Percentiles rank a stretch among this genome's conserved stretches.
These are phyloP conservation scores for Endoconidiophora laricicola DNA, from an alignment of 2,329 filamentous ascomycete species.

Conservation along the genomic window DNA sequence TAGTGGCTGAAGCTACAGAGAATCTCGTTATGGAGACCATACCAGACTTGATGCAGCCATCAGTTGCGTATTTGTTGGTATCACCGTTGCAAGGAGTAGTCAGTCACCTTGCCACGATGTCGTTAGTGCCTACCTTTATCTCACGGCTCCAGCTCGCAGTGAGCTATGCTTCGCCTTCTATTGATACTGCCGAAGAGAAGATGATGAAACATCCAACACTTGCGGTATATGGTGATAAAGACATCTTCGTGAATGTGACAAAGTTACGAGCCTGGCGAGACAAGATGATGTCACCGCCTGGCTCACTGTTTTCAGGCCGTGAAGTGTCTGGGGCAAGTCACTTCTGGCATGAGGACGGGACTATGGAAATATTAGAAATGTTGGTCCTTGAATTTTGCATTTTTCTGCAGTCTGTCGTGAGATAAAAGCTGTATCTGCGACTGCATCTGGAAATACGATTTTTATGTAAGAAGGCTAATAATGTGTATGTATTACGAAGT, in stretches of 20 bases:
- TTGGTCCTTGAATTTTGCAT: conserved; percentile 17
- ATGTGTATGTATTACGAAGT: no score
- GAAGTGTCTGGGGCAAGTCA: conserved; percentile 41
- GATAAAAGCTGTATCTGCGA: no score
- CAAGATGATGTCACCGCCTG: conserved; percentile 27
- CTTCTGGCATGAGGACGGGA: conserved; percentile 44
- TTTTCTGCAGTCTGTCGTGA: background rate
- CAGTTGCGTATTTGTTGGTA: conserved; percentile 44
- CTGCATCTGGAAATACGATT: no score
- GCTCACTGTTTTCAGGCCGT: conserved; percentile 29
- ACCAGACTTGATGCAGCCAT: conserved; percentile 22
- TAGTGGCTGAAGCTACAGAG: background rate
- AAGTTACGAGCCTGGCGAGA: conserved; percentile 51
- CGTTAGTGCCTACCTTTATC: conserved; percentile 21
- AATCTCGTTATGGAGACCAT: conserved; percentile 14
- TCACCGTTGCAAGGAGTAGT: conserved; percentile 49
- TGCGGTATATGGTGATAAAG: conserved; percentile 57
- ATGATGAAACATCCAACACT: conserved; percentile 44
- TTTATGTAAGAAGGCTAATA: no score
- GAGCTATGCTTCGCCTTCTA: background rate
- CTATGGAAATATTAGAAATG: conserved; percentile 22
- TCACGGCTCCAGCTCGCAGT: background rate
- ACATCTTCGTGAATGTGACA: conserved; percentile 52
- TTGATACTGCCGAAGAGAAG: conserved; percentile 31
- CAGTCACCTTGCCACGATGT: conserved; percentile 45